phyloP scores from a whole-genome alignment of 768 basidiomycete species.

The Filobasidium wieringae region DNA sequence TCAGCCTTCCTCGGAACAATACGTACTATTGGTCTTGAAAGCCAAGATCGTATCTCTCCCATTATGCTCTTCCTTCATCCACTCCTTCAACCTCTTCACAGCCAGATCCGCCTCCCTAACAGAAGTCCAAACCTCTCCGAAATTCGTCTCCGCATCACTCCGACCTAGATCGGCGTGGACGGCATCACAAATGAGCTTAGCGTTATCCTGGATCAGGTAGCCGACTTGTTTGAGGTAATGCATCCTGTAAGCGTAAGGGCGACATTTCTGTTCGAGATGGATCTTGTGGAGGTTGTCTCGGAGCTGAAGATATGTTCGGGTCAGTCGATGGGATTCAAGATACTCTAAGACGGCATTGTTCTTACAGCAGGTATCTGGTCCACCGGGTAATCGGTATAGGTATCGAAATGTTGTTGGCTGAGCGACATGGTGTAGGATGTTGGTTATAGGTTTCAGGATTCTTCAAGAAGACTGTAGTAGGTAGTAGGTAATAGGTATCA shows the following conservation, averaged over 20 bases:
- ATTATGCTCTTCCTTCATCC: slow-evolving; percentile 35
- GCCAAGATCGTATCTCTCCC: slow-evolving; percentile 25
- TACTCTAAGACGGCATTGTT: background rate
- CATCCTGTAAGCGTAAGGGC: slow-evolving; percentile 24
- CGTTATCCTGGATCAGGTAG: slow-evolving; percentile 36
- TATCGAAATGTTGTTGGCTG: background rate
- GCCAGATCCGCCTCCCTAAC: slow-evolving; percentile 34
- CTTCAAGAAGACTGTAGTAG: no score
- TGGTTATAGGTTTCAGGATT: background rate
- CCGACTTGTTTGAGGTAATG: slow-evolving; percentile 37
- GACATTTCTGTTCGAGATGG: slow-evolving; percentile 8
- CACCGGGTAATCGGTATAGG: slow-evolving; percentile 5
- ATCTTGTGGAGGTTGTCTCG: background rate
- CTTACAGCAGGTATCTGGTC: slow-evolving; percentile 1
- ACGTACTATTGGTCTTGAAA: slow-evolving; percentile 32
- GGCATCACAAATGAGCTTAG: slow-evolving; percentile 22
- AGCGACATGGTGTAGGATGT: background rate
- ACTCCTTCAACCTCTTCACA: slow-evolving; percentile 23
- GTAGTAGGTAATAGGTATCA: no score
- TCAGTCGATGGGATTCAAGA: background rate
- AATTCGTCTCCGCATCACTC: slow-evolving; percentile 19
- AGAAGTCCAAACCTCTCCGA: slow-evolving; percentile 22
- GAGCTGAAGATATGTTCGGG: background rate
- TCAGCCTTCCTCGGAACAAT: background rate
- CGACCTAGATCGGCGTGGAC: slow-evolving; percentile 32